These are phyloP conservation scores for Fusarium algeriense DNA, from an alignment of 2,329 filamentous ascomycete genomes.

Conservation along the genomic window DNA sequence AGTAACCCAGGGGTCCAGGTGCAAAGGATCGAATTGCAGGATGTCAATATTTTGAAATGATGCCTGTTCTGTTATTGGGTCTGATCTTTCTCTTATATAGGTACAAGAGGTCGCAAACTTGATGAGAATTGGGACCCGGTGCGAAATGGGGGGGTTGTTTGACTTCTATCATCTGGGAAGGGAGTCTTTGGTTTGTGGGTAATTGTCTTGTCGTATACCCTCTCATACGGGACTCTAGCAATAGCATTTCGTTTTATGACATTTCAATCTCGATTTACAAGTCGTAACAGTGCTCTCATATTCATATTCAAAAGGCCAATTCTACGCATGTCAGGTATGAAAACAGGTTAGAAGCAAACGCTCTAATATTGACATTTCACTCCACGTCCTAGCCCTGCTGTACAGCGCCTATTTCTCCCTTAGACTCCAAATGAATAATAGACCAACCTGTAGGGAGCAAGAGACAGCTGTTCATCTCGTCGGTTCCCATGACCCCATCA, in stretches of 20 bases:
- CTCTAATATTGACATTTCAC: constrained; percentile 27
- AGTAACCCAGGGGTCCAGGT: constrained; percentile 32
- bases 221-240: constrained; percentile 26
- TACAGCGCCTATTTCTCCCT: constrained; percentile 34
- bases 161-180: constrained; percentile 34
- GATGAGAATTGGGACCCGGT: not conserved
- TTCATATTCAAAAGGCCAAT: not conserved
- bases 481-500: constrained; percentile 19
- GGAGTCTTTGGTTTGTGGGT: constrained; percentile 42
- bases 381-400: constrained; percentile 37
- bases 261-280: not conserved
- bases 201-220: constrained; percentile 45
- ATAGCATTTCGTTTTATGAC: constrained; percentile 15
- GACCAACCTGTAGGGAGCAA: constrained; percentile 19
- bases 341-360: constrained; percentile 17
- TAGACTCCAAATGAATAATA: constrained; percentile 32
- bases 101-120: constrained; percentile 18
- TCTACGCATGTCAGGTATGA: not conserved
- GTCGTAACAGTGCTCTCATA: not conserved
- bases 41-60: constrained; percentile 25
- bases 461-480: constrained; percentile 11
- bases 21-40: constrained; percentile 22
- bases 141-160: constrained; percentile 1
- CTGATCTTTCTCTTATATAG: constrained; percentile 38
- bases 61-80: constrained; percentile 22